phyloP scores from a whole-genome alignment of 768 basidiomycete species.

The Macrolepiota albuminosa region DNA sequence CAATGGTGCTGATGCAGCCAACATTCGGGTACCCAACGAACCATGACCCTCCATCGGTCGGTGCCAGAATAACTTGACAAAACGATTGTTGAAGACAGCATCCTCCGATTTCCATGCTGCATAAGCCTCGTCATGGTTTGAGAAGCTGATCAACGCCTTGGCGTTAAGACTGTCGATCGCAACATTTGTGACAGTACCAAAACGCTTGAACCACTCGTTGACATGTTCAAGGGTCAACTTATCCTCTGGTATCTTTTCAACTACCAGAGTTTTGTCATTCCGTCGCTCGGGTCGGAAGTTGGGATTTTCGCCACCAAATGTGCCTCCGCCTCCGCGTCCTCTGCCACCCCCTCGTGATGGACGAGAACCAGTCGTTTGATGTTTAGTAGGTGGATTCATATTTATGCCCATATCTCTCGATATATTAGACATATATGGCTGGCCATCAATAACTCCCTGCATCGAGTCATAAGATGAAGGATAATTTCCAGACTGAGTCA shows the following conservation, averaged over 20 bases:
- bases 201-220: slow-evolving; percentile 86
- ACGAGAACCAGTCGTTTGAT: slow-evolving; percentile 25
- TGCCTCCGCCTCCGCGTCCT: slow-evolving; percentile 49
- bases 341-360: slow-evolving; percentile 30
- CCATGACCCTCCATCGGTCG: slow-evolving; percentile 91
- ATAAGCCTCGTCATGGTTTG: slow-evolving; percentile 76
- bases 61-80: slow-evolving; percentile 96
- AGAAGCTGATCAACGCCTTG: slow-evolving; percentile 87
- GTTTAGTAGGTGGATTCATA: slow-evolving; percentile 26
- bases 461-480: slow-evolving; percentile 17
- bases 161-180: slow-evolving; percentile 71
- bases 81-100: slow-evolving; percentile 91
- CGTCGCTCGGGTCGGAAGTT: slow-evolving; percentile 64
- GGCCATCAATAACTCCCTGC: slow-evolving; percentile 18
- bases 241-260: slow-evolving; percentile 91
- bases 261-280: slow-evolving; percentile 79
- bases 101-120: slow-evolving; percentile 91
- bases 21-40: slow-evolving; percentile 64
- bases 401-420: slow-evolving; percentile 32
- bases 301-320: slow-evolving; percentile 61
- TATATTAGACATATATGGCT: slow-evolving; percentile 18
- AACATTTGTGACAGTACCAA: slow-evolving; percentile 89
- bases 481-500: neutral
- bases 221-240: slow-evolving; percentile 74
- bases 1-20: slow-evolving; percentile 77